Conservation (phyloP, 192 early-diverging fungal species). For the Allomyces javanicus region DNA sequence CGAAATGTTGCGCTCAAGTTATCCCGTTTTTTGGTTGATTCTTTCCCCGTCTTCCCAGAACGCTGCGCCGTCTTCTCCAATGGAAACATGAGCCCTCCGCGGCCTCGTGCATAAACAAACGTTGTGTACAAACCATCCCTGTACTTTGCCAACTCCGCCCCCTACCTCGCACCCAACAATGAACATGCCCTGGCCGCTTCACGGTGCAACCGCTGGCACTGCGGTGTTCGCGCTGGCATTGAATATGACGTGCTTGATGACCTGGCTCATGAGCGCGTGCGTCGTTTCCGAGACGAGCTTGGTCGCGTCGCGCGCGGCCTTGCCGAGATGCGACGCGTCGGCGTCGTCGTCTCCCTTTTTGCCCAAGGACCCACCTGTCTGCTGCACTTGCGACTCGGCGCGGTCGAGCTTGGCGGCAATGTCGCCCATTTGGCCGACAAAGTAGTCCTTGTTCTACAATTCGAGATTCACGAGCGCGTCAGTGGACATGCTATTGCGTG, state of each 20-base stretch:
- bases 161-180: too few relatives aligned
- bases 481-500: background rate
- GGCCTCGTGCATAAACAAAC: too few relatives aligned
- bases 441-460: slow-evolving; percentile 58
- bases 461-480: background rate
- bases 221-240: slow-evolving; percentile 15
- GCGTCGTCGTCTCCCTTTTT: too few relatives aligned
- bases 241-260: slow-evolving; percentile 64
- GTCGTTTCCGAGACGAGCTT: slow-evolving; percentile 60
- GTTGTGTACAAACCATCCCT: too few relatives aligned
- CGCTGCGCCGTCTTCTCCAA: too few relatives aligned
- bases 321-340: slow-evolving; percentile 41
- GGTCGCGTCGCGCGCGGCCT: slow-evolving; percentile 51
- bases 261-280: slow-evolving; percentile 63
- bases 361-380: slow-evolving; percentile 13
- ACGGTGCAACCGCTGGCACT: too few relatives aligned
- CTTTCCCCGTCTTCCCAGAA: too few relatives aligned
- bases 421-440: slow-evolving; percentile 55
- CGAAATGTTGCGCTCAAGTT: too few relatives aligned
- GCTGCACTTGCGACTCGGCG: slow-evolving; percentile 33
- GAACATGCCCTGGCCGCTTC: too few relatives aligned
- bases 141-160: too few relatives aligned
- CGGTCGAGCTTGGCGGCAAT: slow-evolving; percentile 66
- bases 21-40: too few relatives aligned
- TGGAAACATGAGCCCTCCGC: too few relatives aligned